These are phyloP conservation scores for Jacaranda mimosifolia DNA, from an alignment of 257 asterid genomes.

Conservation along the genomic window DNA sequence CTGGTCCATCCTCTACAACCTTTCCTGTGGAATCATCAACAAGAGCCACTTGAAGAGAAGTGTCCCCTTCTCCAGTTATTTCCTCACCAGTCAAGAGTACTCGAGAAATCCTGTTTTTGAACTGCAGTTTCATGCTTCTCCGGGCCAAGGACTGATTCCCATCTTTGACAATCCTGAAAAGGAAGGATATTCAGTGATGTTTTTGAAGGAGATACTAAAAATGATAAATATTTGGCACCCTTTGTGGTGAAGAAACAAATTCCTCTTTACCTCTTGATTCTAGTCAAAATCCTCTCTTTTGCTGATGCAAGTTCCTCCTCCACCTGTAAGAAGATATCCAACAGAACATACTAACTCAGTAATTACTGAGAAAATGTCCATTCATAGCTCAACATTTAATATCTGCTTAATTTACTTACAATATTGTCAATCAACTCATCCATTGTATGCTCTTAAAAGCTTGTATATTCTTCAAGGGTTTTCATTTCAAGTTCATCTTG, in stretches of 20 bases:
- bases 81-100: conserved; percentile 49
- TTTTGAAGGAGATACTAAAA: no score
- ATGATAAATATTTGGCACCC: not conserved
- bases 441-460: conserved; percentile 13
- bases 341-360: not conserved
- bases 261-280: conserved; percentile 31
- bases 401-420: conserved; percentile 21
- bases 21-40: conserved; percentile 46
- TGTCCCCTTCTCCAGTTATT: conserved; percentile 49
- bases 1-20: conserved; percentile 44
- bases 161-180: conserved; percentile 35
- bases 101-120: conserved; percentile 38
- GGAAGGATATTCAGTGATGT: not conserved
- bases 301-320: conserved; percentile 30
- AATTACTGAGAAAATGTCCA: not conserved
- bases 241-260: not conserved
- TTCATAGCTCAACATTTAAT: not conserved
- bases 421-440: conserved; percentile 1
- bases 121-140: conserved; percentile 49
- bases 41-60: conserved; percentile 42
- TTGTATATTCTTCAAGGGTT: not conserved
- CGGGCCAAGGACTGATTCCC: conserved; percentile 21
- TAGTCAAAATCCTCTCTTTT: conserved; percentile 8
- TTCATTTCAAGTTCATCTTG: not conserved
- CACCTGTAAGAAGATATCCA: conserved; percentile 28